Percentiles rank a stretch among this genome's conserved stretches.
phyloP scores from a whole-genome alignment of 2,329 filamentous ascomycete genomes.

The Penicillium glabrum region DNA sequence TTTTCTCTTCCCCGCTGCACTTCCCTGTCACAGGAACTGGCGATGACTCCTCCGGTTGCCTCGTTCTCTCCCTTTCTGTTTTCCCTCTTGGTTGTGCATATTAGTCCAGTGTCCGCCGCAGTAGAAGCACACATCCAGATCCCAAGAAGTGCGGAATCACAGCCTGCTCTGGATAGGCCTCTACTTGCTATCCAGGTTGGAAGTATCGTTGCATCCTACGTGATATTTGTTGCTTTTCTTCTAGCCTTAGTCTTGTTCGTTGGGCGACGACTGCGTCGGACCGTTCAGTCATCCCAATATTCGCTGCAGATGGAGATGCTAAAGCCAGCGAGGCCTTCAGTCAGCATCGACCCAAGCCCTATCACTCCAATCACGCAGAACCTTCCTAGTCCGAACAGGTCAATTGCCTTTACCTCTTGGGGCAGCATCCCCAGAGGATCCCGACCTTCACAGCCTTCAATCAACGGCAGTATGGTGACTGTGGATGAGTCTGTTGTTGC shows the following conservation, averaged over 20 bases:
- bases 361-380: slow-evolving; percentile 29
- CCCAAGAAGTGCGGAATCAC: slow-evolving; percentile 36
- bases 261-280: slow-evolving; percentile 55
- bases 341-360: slow-evolving; percentile 37
- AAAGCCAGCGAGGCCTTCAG: slow-evolving; percentile 38
- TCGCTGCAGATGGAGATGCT: slow-evolving; percentile 59
- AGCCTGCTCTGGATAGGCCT: slow-evolving; percentile 54
- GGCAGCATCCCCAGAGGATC: slow-evolving; percentile 33
- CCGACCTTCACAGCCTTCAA: slow-evolving; percentile 39
- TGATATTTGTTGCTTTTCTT: slow-evolving; percentile 72
- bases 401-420: slow-evolving; percentile 42
- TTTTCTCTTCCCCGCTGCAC: slow-evolving; percentile 10
- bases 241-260: slow-evolving; percentile 65
- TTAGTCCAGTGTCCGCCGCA: slow-evolving; percentile 9
- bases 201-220: slow-evolving; percentile 80
- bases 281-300: slow-evolving; percentile 53
- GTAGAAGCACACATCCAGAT: slow-evolving; percentile 45
- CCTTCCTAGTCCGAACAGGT: slow-evolving; percentile 38
- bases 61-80: slow-evolving; percentile 55
- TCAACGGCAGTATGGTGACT: slow-evolving; percentile 63
- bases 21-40: slow-evolving; percentile 11
- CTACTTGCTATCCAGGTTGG: slow-evolving; percentile 80
- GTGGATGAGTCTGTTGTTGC: slow-evolving; percentile 78
- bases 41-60: slow-evolving; percentile 17
- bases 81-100: slow-evolving; percentile 52